phyloP scores from a whole-genome alignment of 106 monocot genomes.

The Cymbidium sinense region DNA sequence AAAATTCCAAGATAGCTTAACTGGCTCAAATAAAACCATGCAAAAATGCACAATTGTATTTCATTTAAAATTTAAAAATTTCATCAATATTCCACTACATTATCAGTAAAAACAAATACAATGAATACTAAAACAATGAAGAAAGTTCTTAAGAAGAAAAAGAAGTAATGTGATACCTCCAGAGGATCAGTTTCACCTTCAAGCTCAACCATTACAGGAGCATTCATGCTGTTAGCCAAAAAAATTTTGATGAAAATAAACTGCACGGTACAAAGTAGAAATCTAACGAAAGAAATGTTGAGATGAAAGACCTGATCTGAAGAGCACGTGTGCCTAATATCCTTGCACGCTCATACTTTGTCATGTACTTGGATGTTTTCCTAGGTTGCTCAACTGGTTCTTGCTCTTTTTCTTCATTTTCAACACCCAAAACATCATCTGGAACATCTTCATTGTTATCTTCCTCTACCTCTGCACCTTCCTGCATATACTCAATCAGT shows the following conservation, averaged over 20 bases:
- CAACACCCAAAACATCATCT: conserved; percentile 49
- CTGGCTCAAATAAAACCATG: no score
- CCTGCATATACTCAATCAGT: conserved; percentile 31
- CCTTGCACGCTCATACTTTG: conserved; percentile 73
- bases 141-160: background rate
- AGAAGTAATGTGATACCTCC: conserved; percentile 19
- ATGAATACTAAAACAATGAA: background rate
- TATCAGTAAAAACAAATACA: background rate
- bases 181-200: conserved; percentile 80
- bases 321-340: conserved; percentile 77
- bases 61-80: background rate
- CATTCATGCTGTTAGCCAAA: conserved; percentile 64
- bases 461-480: conserved; percentile 67
- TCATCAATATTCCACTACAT: background rate
- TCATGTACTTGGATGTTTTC: conserved; percentile 81
- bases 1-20: no score
- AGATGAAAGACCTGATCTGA: conserved; percentile 53
- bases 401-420: conserved; percentile 53
- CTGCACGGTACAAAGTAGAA: background rate
- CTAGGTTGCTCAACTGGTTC: conserved; percentile 35
- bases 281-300: background rate
- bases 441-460: conserved; percentile 76
- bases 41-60: no score
- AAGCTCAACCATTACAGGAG: conserved; percentile 79
- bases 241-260: background rate